phyloP scores from a whole-genome alignment of 1,139 yeast genomes.

The Zygosaccharomyces pseudobailii region DNA sequence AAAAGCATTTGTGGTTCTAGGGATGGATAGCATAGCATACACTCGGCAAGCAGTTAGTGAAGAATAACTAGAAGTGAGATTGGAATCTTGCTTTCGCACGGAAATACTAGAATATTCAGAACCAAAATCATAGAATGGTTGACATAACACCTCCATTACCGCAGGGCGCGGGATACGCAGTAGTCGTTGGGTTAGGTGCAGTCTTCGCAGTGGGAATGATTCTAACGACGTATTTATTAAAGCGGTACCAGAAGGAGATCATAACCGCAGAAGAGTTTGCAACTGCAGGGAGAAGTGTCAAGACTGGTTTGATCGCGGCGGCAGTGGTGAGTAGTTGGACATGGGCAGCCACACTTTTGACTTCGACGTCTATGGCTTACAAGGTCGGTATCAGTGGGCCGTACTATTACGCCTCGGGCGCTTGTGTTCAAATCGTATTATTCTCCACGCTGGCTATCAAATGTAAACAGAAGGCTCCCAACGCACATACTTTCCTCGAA shows the following conservation, averaged over 20 bases:
- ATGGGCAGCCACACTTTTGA: constrained; percentile 83
- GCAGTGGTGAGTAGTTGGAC: constrained; percentile 94
- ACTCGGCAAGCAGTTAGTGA: too few relatives aligned
- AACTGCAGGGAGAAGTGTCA: constrained; percentile 82
- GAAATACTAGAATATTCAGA: neutral
- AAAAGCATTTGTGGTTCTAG: neutral
- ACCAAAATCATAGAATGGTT: neutral
- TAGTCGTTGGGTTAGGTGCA: constrained; percentile 82
- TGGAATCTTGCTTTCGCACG: neutral
- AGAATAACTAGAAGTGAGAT: too few relatives aligned
- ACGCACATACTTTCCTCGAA: constrained; percentile 73
- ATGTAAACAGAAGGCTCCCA: constrained; percentile 67
- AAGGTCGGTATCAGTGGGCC: constrained; percentile 75
- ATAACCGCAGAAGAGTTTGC: constrained; percentile 87
- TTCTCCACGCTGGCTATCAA: constrained; percentile 73
- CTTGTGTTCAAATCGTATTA: constrained; percentile 60
- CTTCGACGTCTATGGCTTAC: constrained; percentile 74
- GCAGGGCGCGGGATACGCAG: constrained; percentile 89
- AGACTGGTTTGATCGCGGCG: constrained; percentile 73
- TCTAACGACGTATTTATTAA: constrained; percentile 59
- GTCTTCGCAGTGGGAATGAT: constrained; percentile 80
- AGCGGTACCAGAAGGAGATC: constrained; percentile 72
- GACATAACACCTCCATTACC: constrained; percentile 39
- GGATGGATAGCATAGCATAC: neutral
- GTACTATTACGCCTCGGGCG: constrained; percentile 72